Conservation (phyloP, 2,329 filamentous ascomycete genomes). For the Aspergillus sp. region DNA sequence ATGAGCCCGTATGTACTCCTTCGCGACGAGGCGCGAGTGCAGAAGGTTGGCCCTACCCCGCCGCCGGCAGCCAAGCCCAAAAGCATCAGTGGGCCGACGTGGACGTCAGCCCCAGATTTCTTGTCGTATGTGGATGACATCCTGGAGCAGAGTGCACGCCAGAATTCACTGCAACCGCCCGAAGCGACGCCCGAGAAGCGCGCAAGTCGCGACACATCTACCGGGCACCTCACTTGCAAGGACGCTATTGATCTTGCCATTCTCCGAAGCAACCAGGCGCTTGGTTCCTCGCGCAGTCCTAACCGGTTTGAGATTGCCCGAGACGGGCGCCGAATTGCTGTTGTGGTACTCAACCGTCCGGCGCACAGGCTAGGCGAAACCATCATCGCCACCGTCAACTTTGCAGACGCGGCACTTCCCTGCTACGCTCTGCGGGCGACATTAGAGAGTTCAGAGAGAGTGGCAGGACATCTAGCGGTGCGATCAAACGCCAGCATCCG, state of each 20-base stretch:
- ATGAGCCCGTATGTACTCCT: slow-evolving; percentile 92
- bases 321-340: slow-evolving; percentile 86
- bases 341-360: slow-evolving; percentile 84
- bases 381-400: slow-evolving; percentile 81
- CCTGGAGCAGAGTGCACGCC: slow-evolving; percentile 57
- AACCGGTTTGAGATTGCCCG: slow-evolving; percentile 95
- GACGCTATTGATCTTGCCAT: slow-evolving; percentile 91
- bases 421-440: slow-evolving; percentile 84
- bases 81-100: slow-evolving; percentile 47
- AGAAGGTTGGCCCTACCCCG: slow-evolving; percentile 47
- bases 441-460: slow-evolving; percentile 82
- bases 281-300: slow-evolving; percentile 72
- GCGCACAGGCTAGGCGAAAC: slow-evolving; percentile 88
- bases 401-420: slow-evolving; percentile 72
- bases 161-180: slow-evolving; percentile 60
- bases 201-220: slow-evolving; percentile 52
- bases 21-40: slow-evolving; percentile 74
- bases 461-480: slow-evolving; percentile 77
- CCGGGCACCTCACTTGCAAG: slow-evolving; percentile 65
- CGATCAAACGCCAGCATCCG: slow-evolving; percentile 83
- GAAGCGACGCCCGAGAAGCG: slow-evolving; percentile 71
- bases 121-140: slow-evolving; percentile 76
- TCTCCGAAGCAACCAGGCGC: slow-evolving; percentile 72
- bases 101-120: slow-evolving; percentile 63
- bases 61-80: slow-evolving; percentile 44